Evolutionary conservation across 78 protist genomes (phyloP).

Genomic region (Isochrysis galbana): DNA sequence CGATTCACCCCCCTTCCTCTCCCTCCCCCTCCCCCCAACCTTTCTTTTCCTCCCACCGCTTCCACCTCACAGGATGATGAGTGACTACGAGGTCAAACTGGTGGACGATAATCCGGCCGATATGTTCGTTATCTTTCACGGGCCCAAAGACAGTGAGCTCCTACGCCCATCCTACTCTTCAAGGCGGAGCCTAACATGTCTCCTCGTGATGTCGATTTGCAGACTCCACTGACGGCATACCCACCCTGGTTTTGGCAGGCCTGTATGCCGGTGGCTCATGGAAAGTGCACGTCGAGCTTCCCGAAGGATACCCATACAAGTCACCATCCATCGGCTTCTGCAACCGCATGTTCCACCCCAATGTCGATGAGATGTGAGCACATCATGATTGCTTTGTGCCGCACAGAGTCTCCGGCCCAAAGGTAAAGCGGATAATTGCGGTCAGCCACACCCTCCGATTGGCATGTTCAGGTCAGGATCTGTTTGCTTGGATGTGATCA

Average conservation of each 20-base stretch:
- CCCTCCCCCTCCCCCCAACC: background rate
- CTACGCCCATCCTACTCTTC: background rate
- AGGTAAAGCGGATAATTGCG: no score
- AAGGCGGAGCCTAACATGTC: background rate
- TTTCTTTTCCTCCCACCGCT: background rate
- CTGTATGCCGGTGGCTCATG: slow-evolving; percentile 91
- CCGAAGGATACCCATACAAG: slow-evolving; percentile 93
- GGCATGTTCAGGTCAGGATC: slow-evolving; percentile 94
- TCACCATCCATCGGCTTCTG: slow-evolving; percentile 91
- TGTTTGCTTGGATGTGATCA: slow-evolving; percentile 95
- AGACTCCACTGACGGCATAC: no score
- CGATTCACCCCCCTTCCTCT: background rate
- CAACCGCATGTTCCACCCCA: slow-evolving; percentile 94
- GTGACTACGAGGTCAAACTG: slow-evolving; percentile 60
- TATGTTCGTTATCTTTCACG: slow-evolving; percentile 70
- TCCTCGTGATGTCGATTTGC: no score
- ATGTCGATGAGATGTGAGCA: slow-evolving; percentile 86
- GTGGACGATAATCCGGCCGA: slow-evolving; percentile 57
- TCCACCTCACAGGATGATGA: slow-evolving; percentile 60
- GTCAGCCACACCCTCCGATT: no score
- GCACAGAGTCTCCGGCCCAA: no score
- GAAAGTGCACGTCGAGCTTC: slow-evolving; percentile 89
- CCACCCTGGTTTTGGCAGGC: no score
- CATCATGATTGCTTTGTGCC: no score
- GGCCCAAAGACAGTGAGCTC: slow-evolving; percentile 79